phyloP scores from a whole-genome alignment of 495 filamentous ascomycete species.

The Trypethelium eluteriae region DNA sequence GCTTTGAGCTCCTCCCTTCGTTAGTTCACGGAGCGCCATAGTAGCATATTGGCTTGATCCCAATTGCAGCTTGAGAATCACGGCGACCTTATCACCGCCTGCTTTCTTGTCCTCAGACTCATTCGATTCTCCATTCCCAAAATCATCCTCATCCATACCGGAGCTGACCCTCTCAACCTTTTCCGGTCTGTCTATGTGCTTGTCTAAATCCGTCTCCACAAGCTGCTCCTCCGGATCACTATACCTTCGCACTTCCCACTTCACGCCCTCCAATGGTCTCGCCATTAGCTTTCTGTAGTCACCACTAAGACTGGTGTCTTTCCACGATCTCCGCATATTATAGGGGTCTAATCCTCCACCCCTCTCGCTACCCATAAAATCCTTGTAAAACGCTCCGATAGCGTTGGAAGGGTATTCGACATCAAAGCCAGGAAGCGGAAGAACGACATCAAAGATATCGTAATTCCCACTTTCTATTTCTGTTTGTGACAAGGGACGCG shows the following conservation, averaged over 20 bases:
- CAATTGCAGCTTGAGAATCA: conserved; percentile 78
- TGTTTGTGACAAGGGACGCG: conserved; percentile 62
- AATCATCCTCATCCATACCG: conserved; percentile 14
- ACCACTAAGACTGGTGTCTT: conserved; percentile 81
- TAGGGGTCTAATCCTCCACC: conserved; percentile 74
- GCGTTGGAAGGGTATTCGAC: conserved; percentile 76
- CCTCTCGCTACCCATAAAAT: conserved; percentile 70
- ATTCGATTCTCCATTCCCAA: neutral
- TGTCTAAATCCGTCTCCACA: conserved; percentile 74
- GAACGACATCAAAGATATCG: conserved; percentile 81
- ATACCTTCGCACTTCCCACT: conserved; percentile 64
- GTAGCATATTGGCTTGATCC: conserved; percentile 88
- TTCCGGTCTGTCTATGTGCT: conserved; percentile 52
- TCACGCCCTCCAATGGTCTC: conserved; percentile 46
- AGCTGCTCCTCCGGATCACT: conserved; percentile 67
- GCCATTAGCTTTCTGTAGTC: conserved; percentile 78
- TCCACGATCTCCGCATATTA: conserved; percentile 77
- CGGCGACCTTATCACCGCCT: conserved; percentile 46
- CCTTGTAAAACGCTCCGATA: conserved; percentile 69
- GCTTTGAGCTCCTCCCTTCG: conserved; percentile 55
- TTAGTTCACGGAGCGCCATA: conserved; percentile 83
- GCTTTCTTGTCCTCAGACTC: conserved; percentile 38
- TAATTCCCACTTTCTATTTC: conserved; percentile 76
- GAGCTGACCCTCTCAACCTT: conserved; percentile 15
- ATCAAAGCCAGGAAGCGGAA: conserved; percentile 88